phyloP scores from a whole-genome alignment of 2,329 filamentous ascomycete species.

The Trichoderma sp. region DNA sequence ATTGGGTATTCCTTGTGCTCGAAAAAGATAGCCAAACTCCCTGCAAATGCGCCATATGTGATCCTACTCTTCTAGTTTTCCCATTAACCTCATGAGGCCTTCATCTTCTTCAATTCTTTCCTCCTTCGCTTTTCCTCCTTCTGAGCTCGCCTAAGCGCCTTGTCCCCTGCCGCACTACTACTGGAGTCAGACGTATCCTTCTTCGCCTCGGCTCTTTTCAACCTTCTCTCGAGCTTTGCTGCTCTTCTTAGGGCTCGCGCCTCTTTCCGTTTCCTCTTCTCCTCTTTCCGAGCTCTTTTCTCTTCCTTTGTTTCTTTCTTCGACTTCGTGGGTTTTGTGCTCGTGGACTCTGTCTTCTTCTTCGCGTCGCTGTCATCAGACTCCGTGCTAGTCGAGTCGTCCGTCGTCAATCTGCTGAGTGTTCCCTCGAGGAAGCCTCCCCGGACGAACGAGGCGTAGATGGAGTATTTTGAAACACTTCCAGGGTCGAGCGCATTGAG shows the following conservation, averaged over 20 bases:
- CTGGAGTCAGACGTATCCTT: slow-evolving; percentile 31
- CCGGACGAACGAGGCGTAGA: slow-evolving; percentile 83
- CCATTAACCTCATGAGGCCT: slow-evolving; percentile 1
- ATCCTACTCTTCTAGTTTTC: neutral
- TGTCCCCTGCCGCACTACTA: slow-evolving; percentile 42
- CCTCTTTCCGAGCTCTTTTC: slow-evolving; percentile 26
- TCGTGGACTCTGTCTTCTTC: slow-evolving; percentile 27
- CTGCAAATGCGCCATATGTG: slow-evolving; percentile 21
- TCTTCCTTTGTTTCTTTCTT: slow-evolving; percentile 29
- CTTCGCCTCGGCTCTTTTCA: slow-evolving; percentile 28
- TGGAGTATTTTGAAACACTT: slow-evolving; percentile 55
- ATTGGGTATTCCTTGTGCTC: slow-evolving; percentile 33
- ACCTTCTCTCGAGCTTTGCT: slow-evolving; percentile 28
- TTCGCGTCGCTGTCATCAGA: slow-evolving; percentile 32
- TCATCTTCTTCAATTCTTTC: slow-evolving; percentile 30
- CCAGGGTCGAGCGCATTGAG: slow-evolving; percentile 57
- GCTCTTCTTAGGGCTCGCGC: slow-evolving; percentile 24
- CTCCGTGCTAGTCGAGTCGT: slow-evolving; percentile 28
- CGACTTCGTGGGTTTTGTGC: slow-evolving; percentile 21
- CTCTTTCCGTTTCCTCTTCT: slow-evolving; percentile 31
- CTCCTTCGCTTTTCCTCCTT: slow-evolving; percentile 44
- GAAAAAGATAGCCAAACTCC: slow-evolving; percentile 30
- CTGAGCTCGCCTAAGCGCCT: slow-evolving; percentile 43
- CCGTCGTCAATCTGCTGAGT: slow-evolving; percentile 38
- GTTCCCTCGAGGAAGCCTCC: slow-evolving; percentile 78